These are phyloP conservation scores for Petunia axillaris DNA, from an alignment of 257 asterid genomes.

Conservation along the genomic window DNA sequence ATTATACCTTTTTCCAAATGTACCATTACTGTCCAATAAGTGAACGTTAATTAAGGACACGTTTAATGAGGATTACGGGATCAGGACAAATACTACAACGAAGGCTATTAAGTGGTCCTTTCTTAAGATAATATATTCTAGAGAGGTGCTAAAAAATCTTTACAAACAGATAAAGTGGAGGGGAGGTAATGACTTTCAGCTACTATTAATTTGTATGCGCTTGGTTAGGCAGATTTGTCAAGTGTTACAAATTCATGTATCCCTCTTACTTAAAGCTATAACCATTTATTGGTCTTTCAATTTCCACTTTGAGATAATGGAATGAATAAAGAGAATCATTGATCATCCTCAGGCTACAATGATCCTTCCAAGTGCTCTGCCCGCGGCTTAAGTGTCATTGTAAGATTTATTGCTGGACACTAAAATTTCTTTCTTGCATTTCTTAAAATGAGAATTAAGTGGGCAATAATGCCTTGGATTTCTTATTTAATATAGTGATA, in stretches of 20 bases:
- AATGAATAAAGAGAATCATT: neutral
- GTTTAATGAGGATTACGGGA: too few relatives aligned
- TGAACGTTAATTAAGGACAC: too few relatives aligned
- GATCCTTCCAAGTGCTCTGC: neutral
- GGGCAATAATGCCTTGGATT: neutral
- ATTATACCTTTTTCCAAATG: too few relatives aligned
- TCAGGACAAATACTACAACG: too few relatives aligned
- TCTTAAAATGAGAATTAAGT: neutral
- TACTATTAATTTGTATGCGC: neutral
- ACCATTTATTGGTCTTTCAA: conserved; percentile 2
- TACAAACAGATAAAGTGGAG: too few relatives aligned
- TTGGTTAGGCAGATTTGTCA: neutral
- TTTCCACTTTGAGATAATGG: conserved; percentile 16
- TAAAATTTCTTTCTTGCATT: neutral
- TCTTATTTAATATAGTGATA: too few relatives aligned
- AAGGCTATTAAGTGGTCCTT: too few relatives aligned
- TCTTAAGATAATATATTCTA: too few relatives aligned
- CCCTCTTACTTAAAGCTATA: neutral
- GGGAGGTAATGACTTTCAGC: too few relatives aligned
- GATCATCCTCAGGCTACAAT: neutral
- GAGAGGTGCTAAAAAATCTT: too few relatives aligned
- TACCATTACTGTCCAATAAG: too few relatives aligned
- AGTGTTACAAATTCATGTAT: neutral
- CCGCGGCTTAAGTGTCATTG: neutral
- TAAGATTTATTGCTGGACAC: neutral